Evolutionary conservation across 192 early-diverging fungal genomes (phyloP).

Genomic region (Coemansia sp.): DNA sequence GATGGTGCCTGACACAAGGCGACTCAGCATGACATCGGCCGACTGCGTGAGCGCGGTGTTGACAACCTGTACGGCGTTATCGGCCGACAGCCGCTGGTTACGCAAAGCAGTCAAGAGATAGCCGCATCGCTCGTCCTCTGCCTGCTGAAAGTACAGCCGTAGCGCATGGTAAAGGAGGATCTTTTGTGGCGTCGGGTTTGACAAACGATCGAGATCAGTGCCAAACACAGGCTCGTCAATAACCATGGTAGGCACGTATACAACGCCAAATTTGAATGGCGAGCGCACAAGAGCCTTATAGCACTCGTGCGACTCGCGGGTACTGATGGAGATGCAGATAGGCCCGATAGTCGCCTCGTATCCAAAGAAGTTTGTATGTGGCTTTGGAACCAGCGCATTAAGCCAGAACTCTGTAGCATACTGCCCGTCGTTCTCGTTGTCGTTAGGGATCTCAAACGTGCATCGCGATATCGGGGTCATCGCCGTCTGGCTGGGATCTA

Average conservation of each 20-base stretch:
- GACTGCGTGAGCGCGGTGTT: conserved; percentile 11
- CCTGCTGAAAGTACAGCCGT: conserved; percentile 54
- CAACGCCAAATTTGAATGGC: conserved; percentile 51
- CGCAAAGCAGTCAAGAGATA: conserved; percentile 41
- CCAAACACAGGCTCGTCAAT: conserved; percentile 46
- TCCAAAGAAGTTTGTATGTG: conserved; percentile 55
- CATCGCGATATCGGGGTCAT: conserved; percentile 23
- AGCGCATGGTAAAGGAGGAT: conserved; percentile 52
- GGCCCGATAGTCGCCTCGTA: conserved; percentile 51
- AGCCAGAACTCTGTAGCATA: conserved; percentile 55
- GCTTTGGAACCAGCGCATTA: conserved; percentile 53
- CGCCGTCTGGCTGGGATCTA: conserved; percentile 15
- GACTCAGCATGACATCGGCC: conserved; percentile 28
- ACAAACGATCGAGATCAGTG: conserved; percentile 50
- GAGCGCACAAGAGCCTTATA: conserved; percentile 53
- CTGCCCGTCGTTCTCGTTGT: conserved; percentile 53
- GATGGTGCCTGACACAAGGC: conserved; percentile 4
- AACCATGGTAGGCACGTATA: conserved; percentile 49
- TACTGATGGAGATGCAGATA: conserved; percentile 54
- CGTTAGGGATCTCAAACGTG: conserved; percentile 45
- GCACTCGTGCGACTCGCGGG: conserved; percentile 53
- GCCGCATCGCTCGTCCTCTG: conserved; percentile 44
- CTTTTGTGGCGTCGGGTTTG: conserved; percentile 50
- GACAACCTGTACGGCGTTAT: conserved; percentile 18
- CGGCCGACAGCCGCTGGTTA: conserved; percentile 33